Evolutionary conservation across 306 rosid genomes (phyloP), one percentile per base, ranked within the genome.

Genomic region (Herpetospermum pedunculosum): DNA sequence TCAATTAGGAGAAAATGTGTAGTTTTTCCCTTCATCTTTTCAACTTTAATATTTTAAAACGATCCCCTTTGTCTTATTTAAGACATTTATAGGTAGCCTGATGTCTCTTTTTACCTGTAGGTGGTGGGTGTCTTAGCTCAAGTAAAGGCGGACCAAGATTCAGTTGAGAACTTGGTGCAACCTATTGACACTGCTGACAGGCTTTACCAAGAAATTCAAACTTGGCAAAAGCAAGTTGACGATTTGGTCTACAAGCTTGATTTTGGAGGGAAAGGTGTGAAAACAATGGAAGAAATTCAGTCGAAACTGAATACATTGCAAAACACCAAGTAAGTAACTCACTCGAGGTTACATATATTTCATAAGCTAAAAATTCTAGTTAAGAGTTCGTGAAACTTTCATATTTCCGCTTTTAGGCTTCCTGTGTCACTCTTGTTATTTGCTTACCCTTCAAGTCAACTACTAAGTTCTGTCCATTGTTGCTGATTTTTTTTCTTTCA

Each of bases 71-170:
- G 21, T 68, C 15, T 12, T 44, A 23, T 9, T 8, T 6, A 47
- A 32, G 16, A 29, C 30, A 35, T 35, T 52, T 44, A 48, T 6
- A 3, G 26, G 35, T 34, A 8, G 76, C 12, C 18, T 72, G 50
- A 25, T 52, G 26, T 50, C 29, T 79, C 15, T 25, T 30, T 38
- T 62, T 77, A 41, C 47, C 50, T 81, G 49, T 79, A 93, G 98
- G 88, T 87, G 55, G 70, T 91, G 40, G 96, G 90, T 83, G 89
- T 85, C 83, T 84, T 80, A 77, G 97, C 97, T 74, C 98, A 91
- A 81, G 84, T 91, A 23, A 85, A 91, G 87, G 80, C 87, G 47
- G 97, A 93, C 54, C 90, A 85, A 81, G 92, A 87, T 60, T 79
- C 79, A 75, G 78, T 87, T 78, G 94, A 91, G 76, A 59, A 75